These are phyloP conservation scores for Sphaerobolus stellatus DNA, from an alignment of 1,284 basidiomycete species.

Conservation along the genomic window DNA sequence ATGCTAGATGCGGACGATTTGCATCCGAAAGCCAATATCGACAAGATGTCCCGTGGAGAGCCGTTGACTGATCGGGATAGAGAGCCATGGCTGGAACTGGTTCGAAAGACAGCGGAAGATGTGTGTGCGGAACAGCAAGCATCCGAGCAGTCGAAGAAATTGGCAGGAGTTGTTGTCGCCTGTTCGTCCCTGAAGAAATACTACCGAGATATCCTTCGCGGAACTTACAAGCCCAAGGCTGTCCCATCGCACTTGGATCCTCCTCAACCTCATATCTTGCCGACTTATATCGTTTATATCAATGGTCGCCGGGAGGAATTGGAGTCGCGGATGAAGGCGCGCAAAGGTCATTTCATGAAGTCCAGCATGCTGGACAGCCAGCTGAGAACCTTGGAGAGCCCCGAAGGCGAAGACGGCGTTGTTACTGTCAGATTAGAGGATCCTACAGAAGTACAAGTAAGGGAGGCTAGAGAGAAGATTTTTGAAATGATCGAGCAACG, in stretches of 20 bases:
- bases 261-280: slow-evolving; percentile 34
- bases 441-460: slow-evolving; percentile 58
- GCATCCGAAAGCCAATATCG: slow-evolving; percentile 80
- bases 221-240: slow-evolving; percentile 37
- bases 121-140: slow-evolving; percentile 42
- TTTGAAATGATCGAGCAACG: slow-evolving; percentile 7
- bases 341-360: slow-evolving; percentile 89
- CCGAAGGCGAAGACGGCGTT: slow-evolving; percentile 67
- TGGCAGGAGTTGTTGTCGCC: slow-evolving; percentile 70
- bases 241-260: slow-evolving; percentile 28
- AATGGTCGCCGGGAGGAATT: slow-evolving; percentile 67
- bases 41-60: slow-evolving; percentile 83
- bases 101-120: slow-evolving; percentile 65
- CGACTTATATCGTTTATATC: slow-evolving; percentile 84
- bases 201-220: slow-evolving; percentile 84
- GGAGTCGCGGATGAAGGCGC: slow-evolving; percentile 64
- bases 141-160: slow-evolving; percentile 24
- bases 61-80: slow-evolving; percentile 84
- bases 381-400: slow-evolving; percentile 75
- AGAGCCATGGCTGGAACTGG: slow-evolving; percentile 79
- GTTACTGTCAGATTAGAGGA: slow-evolving; percentile 62
- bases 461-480: slow-evolving; percentile 32
- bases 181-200: slow-evolving; percentile 83
- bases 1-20: slow-evolving; percentile 92
- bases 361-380: slow-evolving; percentile 85